Percentiles rank a stretch among this genome's conserved stretches.
These are phyloP conservation scores for Chytridiales sp. DNA, from an alignment of 371 early-diverging fungal genomes.

Conservation along the genomic window DNA sequence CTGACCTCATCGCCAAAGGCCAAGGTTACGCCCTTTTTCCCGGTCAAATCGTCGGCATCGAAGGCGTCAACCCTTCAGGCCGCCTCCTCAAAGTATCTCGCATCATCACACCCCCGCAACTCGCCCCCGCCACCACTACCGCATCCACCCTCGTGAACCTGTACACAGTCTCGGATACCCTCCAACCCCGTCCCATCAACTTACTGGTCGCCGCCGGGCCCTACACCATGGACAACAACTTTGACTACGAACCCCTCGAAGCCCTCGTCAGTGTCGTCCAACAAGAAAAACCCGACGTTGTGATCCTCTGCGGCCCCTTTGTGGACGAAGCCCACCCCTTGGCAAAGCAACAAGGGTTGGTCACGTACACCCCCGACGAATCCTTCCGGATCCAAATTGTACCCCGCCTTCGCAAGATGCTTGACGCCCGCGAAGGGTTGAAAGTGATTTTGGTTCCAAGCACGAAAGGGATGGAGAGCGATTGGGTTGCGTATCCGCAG, in stretches of 20 bases:
- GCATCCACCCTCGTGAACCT: conserved; percentile 15
- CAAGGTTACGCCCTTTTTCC: conserved; percentile 44
- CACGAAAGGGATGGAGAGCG: conserved; percentile 66
- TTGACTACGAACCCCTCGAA: conserved; percentile 69
- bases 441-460: conserved; percentile 69
- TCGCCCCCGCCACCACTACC: conserved; percentile 24
- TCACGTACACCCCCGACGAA: conserved; percentile 43
- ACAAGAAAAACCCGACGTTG: conserved; percentile 68
- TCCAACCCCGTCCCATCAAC: conserved; percentile 47
- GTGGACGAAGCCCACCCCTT: conserved; percentile 68
- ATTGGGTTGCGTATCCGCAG: conserved; percentile 80
- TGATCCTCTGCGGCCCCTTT: conserved; percentile 87
- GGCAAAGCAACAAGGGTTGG: conserved; percentile 41
- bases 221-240: conserved; percentile 64
- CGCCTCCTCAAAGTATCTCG: conserved; percentile 25
- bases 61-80: conserved; percentile 46
- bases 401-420: conserved; percentile 41
- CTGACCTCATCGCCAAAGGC: conserved; percentile 19
- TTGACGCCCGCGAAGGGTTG: conserved; percentile 7
- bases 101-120: conserved; percentile 30
- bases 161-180: conserved; percentile 23
- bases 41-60: conserved; percentile 48
- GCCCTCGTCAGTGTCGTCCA: conserved; percentile 63
- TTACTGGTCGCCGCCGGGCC: conserved; percentile 81
- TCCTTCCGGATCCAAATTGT: conserved; percentile 65